These are phyloP conservation scores for Hirschfeldia incana DNA, from an alignment of 345 rosid species.

Conservation along the genomic window DNA sequence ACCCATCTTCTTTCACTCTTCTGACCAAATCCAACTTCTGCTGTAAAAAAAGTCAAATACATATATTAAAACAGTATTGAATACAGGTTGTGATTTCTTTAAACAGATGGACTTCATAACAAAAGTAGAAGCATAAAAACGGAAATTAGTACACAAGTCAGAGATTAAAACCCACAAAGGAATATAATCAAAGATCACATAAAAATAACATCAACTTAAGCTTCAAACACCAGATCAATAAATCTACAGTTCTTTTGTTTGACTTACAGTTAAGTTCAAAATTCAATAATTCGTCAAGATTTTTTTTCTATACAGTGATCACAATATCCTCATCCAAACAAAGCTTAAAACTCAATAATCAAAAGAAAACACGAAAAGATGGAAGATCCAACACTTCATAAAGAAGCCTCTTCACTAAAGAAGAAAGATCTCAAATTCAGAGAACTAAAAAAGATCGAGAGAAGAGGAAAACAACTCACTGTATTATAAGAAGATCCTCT, in stretches of 20 bases:
- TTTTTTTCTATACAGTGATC: neutral
- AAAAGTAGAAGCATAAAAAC: conserved; percentile 4
- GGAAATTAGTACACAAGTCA: conserved; percentile 17
- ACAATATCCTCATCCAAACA: neutral
- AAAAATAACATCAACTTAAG: neutral
- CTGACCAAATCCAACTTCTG: conserved; percentile 6
- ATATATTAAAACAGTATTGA: neutral
- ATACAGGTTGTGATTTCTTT: conserved; percentile 1
- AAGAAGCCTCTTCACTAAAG: neutral
- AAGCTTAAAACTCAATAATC: neutral
- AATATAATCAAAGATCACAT: neutral
- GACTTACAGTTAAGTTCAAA: conserved; percentile 1
- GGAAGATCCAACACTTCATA: conserved; percentile 18
- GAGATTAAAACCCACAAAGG: neutral
- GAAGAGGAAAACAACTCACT: conserved; percentile 41
- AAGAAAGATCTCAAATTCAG: neutral
- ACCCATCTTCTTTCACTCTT: conserved; percentile 59
- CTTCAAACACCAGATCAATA: conserved; percentile 27
- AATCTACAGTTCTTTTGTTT: conserved; percentile 9
- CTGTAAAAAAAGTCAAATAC: neutral
- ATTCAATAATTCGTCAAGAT: neutral
- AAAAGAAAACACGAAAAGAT: conserved; percentile 14
- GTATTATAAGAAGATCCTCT: conserved; percentile 18
- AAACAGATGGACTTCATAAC: conserved; percentile 8
- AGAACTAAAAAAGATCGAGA: neutral